Base-by-base conservation (phyloP, 306 rosid genomes). In the Alnus glutinosa region DNA sequence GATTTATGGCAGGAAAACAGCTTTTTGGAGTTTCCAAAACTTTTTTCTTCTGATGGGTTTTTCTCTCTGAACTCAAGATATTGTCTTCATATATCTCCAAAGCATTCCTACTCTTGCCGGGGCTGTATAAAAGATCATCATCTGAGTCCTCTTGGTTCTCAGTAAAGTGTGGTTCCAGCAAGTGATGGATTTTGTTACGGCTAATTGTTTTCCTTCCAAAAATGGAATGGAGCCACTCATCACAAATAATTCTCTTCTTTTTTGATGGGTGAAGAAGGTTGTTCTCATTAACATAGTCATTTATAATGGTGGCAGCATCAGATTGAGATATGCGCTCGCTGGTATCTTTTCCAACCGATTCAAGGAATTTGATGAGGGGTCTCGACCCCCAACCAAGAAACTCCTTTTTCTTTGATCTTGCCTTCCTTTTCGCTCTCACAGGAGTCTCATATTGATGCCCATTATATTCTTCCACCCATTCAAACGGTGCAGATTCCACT, bases 321-420 rank as follows among this genome's bases (percentile, higher is more conserved):
- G 69, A 62, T 57, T 89, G 98, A 48, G 91, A 75, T 76, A 92
- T 77, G 71, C 78, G 77, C 32, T 34, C 61, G 52, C 77, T 68
- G 0, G 92, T 86, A 73, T 90, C 93, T 62, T 75, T 84, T 49
- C 92, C 98, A 44, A 94, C 86, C 34, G 90, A 89, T 51, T 82
- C 59, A 32, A 94, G 91, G 83, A 90, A 94, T 42, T 76, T 78
- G 47, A 92, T 83, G 13, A 94, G 88, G 12, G 78, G 77, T 30
- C 79, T 85, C 4, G 98, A 94, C 3, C 94, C 97, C 98, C 97
- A 94, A 2, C 96, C 94, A 30, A 77, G 75, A 61, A 86, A 92
- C 77, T 90, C 94, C 79, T 73, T 85, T 48, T 79, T 85, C 89
- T 82, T 88, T 55, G 78, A 34, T 54, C 30, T 81, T 44, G 74